Evolutionary conservation across 257 asterid genomes (phyloP).

Genomic region (Nicotiana otophora): DNA sequence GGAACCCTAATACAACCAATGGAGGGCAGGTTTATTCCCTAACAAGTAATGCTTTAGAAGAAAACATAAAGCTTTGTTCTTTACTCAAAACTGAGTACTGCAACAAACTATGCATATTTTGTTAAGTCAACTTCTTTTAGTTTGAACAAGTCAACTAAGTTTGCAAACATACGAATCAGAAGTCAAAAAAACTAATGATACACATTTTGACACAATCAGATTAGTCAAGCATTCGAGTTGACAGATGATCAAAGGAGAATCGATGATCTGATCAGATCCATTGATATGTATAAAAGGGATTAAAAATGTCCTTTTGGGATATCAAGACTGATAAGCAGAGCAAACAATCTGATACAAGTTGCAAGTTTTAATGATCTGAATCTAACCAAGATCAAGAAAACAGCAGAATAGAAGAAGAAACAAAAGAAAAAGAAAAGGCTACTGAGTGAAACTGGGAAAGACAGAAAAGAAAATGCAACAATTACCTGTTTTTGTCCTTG

Average conservation of each 20-base stretch:
- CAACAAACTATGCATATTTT: not conserved
- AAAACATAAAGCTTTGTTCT: not conserved
- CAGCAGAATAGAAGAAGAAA: not conserved
- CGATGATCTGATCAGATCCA: not conserved
- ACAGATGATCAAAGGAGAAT: not conserved
- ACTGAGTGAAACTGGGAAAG: not conserved
- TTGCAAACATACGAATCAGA: not conserved
- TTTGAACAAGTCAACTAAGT: not conserved
- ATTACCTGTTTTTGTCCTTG: not conserved
- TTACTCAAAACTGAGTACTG: not conserved
- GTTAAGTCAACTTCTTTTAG: not conserved
- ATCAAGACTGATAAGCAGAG: not conserved
- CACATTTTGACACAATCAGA: not conserved
- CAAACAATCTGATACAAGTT: not conserved
- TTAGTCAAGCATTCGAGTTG: not conserved
- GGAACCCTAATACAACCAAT: too few relatives aligned
- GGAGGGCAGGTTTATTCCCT: not conserved
- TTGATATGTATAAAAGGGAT: not conserved
- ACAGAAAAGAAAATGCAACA: not conserved
- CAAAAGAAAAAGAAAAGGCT: not conserved
- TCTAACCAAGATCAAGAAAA: not conserved
- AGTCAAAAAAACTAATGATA: not conserved
- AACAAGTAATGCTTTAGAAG: not conserved
- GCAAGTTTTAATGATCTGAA: not conserved
- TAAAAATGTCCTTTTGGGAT: not conserved